phyloP scores from a whole-genome alignment of 352 stramenopile genomes.

The Aphanomyces astaci region DNA sequence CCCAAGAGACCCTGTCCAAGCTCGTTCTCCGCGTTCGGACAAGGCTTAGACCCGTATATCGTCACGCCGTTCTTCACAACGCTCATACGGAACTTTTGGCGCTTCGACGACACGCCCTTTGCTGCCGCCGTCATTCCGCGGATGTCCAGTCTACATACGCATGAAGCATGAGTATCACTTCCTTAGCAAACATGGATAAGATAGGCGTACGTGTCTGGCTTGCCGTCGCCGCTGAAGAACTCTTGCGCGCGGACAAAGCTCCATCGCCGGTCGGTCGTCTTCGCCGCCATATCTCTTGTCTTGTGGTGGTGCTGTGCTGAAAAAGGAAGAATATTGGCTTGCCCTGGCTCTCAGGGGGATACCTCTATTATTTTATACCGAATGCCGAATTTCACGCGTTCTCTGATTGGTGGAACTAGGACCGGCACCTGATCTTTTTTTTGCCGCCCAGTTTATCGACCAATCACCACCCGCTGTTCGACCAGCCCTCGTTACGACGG shows the following conservation, averaged over 20 bases:
- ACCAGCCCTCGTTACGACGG: neutral
- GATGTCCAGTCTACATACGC: slow-evolving; percentile 63
- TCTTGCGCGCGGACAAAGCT: slow-evolving; percentile 78
- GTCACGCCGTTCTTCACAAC: slow-evolving; percentile 77
- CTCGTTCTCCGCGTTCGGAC: slow-evolving; percentile 24
- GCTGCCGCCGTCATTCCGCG: slow-evolving; percentile 80
- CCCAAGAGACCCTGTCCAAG: slow-evolving; percentile 19
- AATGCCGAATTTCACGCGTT: neutral
- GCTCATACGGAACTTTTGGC: slow-evolving; percentile 83
- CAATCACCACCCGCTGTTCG: neutral
- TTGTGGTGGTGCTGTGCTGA: slow-evolving; percentile 3
- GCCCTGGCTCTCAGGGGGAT: neutral
- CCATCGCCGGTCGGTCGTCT: slow-evolving; percentile 37
- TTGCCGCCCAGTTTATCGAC: neutral
- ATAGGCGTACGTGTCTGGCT: slow-evolving; percentile 66
- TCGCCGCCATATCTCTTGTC: slow-evolving; percentile 2
- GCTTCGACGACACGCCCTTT: slow-evolving; percentile 75
- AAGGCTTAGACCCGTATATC: slow-evolving; percentile 84
- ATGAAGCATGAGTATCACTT: slow-evolving; percentile 7
- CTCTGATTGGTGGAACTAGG: neutral
- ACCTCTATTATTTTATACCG: neutral
- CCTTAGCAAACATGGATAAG: neutral
- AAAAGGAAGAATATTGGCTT: slow-evolving; percentile 16
- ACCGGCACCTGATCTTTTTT: neutral
- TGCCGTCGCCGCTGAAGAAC: slow-evolving; percentile 84